These are phyloP conservation scores for Kwoniella sp. DNA, from an alignment of 768 basidiomycete genomes.

Conservation along the genomic window DNA sequence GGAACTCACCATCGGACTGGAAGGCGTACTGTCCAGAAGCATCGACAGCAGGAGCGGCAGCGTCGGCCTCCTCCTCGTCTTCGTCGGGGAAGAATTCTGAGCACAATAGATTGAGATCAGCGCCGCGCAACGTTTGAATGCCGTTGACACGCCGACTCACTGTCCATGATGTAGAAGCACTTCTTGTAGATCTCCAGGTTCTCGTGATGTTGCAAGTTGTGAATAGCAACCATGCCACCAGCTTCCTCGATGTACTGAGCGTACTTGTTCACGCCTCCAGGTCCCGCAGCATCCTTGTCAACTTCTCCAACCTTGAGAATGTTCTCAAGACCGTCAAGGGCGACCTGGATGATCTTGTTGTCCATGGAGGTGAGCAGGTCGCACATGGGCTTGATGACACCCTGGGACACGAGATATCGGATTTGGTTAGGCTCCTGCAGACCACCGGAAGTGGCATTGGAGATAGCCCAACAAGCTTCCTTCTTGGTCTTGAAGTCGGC, in stretches of 20 bases:
- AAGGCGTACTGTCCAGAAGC: constrained; percentile 59
- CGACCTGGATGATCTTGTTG: constrained; percentile 97
- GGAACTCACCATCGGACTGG: constrained; percentile 51
- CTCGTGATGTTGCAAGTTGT: constrained; percentile 98
- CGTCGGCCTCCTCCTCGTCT: constrained; percentile 85
- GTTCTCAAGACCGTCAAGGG: constrained; percentile 96
- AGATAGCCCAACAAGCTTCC: constrained; percentile 99
- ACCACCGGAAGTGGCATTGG: constrained; percentile 97
- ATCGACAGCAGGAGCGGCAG: constrained; percentile 68
- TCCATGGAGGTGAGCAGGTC: constrained; percentile 97
- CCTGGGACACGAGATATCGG: constrained; percentile 94
- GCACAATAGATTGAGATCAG: constrained; percentile 61
- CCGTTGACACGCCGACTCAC: constrained; percentile 29
- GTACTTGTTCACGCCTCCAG: constrained; percentile 86
- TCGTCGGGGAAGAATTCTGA: constrained; percentile 97
- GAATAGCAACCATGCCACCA: constrained; percentile 97
- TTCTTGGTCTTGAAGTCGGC: constrained; percentile 99
- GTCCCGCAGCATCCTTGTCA: constrained; percentile 80
- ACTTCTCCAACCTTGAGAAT: constrained; percentile 96
- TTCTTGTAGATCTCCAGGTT: constrained; percentile 99
- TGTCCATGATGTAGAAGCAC: constrained; percentile 79
- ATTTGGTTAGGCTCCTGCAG: constrained; percentile 95
- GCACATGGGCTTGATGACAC: constrained; percentile 97
- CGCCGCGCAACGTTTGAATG: neutral
- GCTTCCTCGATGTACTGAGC: constrained; percentile 95